These are phyloP conservation scores for Isabelozyma pseudorhagii DNA, from an alignment of 805 yeast species.

Conservation along the genomic window DNA sequence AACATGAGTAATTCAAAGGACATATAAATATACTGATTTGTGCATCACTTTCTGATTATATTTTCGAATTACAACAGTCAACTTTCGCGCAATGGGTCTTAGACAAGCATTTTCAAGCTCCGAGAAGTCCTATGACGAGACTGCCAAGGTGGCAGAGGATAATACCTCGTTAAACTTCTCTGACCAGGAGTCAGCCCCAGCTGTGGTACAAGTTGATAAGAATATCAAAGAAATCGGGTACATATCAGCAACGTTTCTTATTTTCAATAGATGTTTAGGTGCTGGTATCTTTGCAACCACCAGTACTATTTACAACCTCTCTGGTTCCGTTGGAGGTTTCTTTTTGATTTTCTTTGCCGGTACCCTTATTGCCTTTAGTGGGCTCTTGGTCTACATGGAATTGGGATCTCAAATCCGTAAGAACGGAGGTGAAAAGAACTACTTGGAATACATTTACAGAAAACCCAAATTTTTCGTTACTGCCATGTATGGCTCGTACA, in stretches of 20 bases:
- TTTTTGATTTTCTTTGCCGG: constrained; percentile 76
- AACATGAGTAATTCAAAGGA: not conserved
- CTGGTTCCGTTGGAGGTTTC: constrained; percentile 73
- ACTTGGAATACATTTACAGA: constrained; percentile 66
- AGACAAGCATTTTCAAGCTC: not conserved
- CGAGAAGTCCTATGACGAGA: not conserved
- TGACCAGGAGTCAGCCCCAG: constrained; percentile 15
- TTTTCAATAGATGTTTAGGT: constrained; percentile 69
- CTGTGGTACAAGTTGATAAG: constrained; percentile 37
- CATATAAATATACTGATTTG: not conserved
- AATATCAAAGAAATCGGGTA: constrained; percentile 45
- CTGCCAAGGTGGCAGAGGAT: constrained; percentile 2
- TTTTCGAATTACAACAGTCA: not conserved
- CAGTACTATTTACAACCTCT: constrained; percentile 51
- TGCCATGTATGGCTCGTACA: constrained; percentile 61
- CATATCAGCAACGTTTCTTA: constrained; percentile 45
- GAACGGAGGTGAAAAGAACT: constrained; percentile 86
- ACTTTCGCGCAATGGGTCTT: not conserved
- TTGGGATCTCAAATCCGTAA: constrained; percentile 74
- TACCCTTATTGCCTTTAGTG: constrained; percentile 56
- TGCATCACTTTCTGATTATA: not conserved
- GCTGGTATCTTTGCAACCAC: constrained; percentile 73
- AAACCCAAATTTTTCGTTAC: constrained; percentile 69
- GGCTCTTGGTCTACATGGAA: constrained; percentile 70
- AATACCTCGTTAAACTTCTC: constrained; percentile 3